Evolutionary conservation across 805 yeast species (phyloP), one percentile per base, ranked within the genome.

Genomic region (Wickerhamiella qilinensis): DNA sequence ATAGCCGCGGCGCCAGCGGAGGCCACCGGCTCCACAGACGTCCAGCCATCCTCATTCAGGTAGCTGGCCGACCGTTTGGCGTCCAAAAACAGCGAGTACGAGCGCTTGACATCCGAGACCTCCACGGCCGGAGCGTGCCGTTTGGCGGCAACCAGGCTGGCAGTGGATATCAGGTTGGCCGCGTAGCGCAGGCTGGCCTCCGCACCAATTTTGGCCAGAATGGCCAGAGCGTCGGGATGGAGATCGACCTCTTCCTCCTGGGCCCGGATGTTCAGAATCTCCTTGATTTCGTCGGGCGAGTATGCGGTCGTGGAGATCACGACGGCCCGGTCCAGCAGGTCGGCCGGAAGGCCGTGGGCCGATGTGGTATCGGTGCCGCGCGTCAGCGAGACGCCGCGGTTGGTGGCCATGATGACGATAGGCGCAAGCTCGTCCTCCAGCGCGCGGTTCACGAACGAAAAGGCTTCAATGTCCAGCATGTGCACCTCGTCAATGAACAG

Each of bases 291-390:
- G 43, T 82, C 86, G 42, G 72, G 74, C 42, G 68, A 65, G 64
- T 91, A 91, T 34, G 73, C 65, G 15, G 71, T 60, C 1, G 98
- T 93, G 54, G 91, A 85, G 46, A 91, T 84, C 45, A 91, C 91
- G 48, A 91, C 79, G 27, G 93, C 73, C 58, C 99, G 73, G 62
- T 91, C 99, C 51, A 91, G 75, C 51, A 91, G 67, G 65, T 91
- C 99, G 43, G 81, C 69, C 32, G 99, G 98, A 42, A 91, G 67
- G n/a, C 99, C 99, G 58, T 91, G 99, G 18, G 98, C 95, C 1
- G 95, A 79, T 59, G 77, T 80, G 64, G 84, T 84, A 54, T 74
- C 77, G 22, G 97, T 83, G 38, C 99, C 98, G 53, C 95, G 73
- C 19, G 94, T 85, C 43, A 72, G 77, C n/a, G 94, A 73, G 42